Evolutionary conservation across 805 yeast genomes (phyloP).

Genomic region (Teunomyces stri): DNA sequence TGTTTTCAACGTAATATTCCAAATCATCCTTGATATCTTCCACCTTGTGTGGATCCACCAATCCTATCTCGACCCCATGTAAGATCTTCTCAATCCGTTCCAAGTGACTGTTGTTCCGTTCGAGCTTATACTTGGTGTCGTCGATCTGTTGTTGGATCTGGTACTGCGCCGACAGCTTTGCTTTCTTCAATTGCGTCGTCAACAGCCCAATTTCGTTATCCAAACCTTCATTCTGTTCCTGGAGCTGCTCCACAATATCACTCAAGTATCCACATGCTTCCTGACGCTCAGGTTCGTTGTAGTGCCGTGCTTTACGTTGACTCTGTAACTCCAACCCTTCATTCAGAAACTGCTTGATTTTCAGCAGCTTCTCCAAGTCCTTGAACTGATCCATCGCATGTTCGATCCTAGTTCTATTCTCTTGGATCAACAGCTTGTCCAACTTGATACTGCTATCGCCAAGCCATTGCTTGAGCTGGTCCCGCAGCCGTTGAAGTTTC

Average conservation of each 20-base stretch:
- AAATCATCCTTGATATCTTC: slow-evolving; percentile 83
- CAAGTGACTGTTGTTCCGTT: slow-evolving; percentile 77
- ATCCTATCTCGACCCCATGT: slow-evolving; percentile 75
- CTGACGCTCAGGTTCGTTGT: slow-evolving; percentile 69
- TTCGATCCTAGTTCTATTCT: slow-evolving; percentile 69
- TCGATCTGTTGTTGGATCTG: slow-evolving; percentile 52
- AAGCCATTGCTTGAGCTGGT: slow-evolving; percentile 93
- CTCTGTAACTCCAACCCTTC: slow-evolving; percentile 80
- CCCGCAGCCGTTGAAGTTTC: slow-evolving; percentile 88
- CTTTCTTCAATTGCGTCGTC: slow-evolving; percentile 37
- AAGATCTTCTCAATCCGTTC: slow-evolving; percentile 74
- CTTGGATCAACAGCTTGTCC: slow-evolving; percentile 42
- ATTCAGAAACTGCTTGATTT: slow-evolving; percentile 89
- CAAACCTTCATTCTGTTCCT: slow-evolving; percentile 72
- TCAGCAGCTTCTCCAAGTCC: slow-evolving; percentile 88
- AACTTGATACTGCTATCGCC: slow-evolving; percentile 90
- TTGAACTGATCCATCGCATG: slow-evolving; percentile 96
- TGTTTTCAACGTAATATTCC: slow-evolving; percentile 88
- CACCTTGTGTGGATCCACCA: slow-evolving; percentile 72
- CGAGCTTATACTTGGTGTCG: slow-evolving; percentile 60
- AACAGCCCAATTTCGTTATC: slow-evolving; percentile 60
- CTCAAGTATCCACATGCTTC: slow-evolving; percentile 71
- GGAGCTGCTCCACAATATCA: slow-evolving; percentile 72
- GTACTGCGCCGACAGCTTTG: slow-evolving; percentile 50
- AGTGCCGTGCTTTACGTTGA: slow-evolving; percentile 29